A percentile compares a stretch with the other conserved stretches of the same genome.
phyloP scores from a whole-genome alignment of 2,329 filamentous ascomycete species.

The Xenoacremonium recifei region DNA sequence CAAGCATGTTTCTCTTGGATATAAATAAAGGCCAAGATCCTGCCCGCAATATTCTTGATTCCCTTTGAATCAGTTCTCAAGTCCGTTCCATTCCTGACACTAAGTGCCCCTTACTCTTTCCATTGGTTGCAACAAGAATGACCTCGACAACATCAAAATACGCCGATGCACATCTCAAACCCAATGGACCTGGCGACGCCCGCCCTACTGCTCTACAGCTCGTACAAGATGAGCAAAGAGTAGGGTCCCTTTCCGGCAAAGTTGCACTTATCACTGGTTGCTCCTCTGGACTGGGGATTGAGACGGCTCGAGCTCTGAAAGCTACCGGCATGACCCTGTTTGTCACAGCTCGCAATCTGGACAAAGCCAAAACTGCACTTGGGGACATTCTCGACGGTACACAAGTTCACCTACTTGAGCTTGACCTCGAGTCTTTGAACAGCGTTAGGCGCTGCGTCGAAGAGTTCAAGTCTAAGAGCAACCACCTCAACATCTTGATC shows the following conservation, averaged over 20 bases:
- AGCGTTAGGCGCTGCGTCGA: conserved; percentile 21
- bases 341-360: conserved; percentile 22
- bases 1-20: too few relatives aligned
- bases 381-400: conserved; percentile 11
- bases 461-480: conserved; percentile 14
- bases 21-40: too few relatives aligned
- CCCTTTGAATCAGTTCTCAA: neutral
- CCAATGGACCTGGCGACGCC: conserved; percentile 35
- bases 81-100: neutral
- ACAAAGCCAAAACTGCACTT: conserved; percentile 20
- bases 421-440: conserved; percentile 25
- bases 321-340: conserved; percentile 31
- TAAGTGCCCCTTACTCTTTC: neutral
- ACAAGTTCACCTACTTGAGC: conserved; percentile 17
- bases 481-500: conserved; percentile 34
- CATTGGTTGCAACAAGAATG: neutral
- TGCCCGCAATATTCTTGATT: neutral
- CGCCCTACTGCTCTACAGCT: conserved; percentile 41
- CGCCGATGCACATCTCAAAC: conserved; percentile 10
- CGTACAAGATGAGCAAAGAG: conserved; percentile 33
- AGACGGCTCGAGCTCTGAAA: conserved; percentile 42
- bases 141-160: conserved; percentile 3
- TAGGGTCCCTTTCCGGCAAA: conserved; percentile 33
- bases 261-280: conserved; percentile 43
- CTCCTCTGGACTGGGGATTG: conserved; percentile 42